Percentiles rank a stretch among this genome's conserved stretches.
phyloP scores from a whole-genome alignment of 2,329 filamentous ascomycete species.

The Beauveria bassiana region DNA sequence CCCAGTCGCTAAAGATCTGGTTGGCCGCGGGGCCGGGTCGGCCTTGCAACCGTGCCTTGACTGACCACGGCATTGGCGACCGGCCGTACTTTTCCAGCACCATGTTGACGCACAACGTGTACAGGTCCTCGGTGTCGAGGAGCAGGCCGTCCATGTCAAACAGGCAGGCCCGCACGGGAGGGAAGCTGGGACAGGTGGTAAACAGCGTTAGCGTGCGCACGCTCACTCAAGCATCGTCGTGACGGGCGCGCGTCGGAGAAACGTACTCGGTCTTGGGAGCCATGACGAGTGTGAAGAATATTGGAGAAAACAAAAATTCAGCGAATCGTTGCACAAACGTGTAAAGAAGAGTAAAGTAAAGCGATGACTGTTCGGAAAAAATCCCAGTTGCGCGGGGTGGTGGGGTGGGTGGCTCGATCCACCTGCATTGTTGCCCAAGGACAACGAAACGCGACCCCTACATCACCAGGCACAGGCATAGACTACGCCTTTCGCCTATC shows the following conservation, averaged over 20 bases:
- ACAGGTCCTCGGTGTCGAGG: conserved; percentile 85
- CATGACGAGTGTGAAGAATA: conserved; percentile 24
- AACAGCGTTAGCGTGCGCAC: neutral
- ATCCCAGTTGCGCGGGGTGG: neutral
- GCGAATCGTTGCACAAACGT: neutral
- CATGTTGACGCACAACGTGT: conserved; percentile 75
- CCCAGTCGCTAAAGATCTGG: conserved; percentile 65
- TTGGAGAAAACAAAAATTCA: neutral
- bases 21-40: conserved; percentile 47
- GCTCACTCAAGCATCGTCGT: neutral
- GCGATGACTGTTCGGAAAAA: neutral
- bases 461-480: neutral
- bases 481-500: neutral
- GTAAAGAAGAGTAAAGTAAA: neutral
- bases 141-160: conserved; percentile 99
- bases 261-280: conserved; percentile 38
- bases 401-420: conserved; percentile 2
- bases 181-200: conserved; percentile 47
- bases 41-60: conserved; percentile 78
- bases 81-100: conserved; percentile 69
- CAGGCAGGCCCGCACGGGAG: conserved; percentile 79
- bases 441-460: neutral
- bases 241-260: neutral
- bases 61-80: conserved; percentile 76
- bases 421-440: neutral